Base-by-base conservation (phyloP, 495 filamentous ascomycete genomes). In the Talaromyces ruber region DNA sequence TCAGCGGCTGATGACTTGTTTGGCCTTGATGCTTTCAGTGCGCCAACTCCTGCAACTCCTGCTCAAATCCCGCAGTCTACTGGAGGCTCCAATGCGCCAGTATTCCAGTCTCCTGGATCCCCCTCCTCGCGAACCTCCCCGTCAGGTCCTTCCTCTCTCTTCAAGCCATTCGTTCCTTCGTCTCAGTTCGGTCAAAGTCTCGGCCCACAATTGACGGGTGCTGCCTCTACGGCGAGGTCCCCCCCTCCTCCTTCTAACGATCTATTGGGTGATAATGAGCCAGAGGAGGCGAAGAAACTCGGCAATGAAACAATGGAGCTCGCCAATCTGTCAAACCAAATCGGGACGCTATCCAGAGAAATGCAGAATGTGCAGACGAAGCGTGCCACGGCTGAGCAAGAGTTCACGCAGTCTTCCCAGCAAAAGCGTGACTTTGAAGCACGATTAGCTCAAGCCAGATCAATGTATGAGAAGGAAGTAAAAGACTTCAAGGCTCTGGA, bases 321-420 rank as follows among this genome's bases (percentile, higher is more conserved):
- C n/a, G 94, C 92, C 29, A 98, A 98, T 68, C 74, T 98, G 60
- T 97, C 92, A 6, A 98, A 96, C 71, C 93, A 98, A 71, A 89
- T 98, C 61, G 87, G 91, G 6, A 90, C 86, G 6, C 74, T 98
- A 61, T 86, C 92, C 2, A 94, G 89, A 71, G 92, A 98, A 78
- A 96, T 96, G 83, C 89, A 94, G 71, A 91, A 91, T 62, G 86
- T 96, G 4, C 92, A 95, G 68, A 83, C 78, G 39, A 92, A 96
- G 73, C 85, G 90, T 47, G 80, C 76, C 2, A 84, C 86, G 6
- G 87, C 88, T 2, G 91, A 97, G 71, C 86, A 86, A 58, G 88
- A 93, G 45, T 72, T 98, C 54, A 87, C 84, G 61, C 87, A 91
- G 62, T 85, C 88, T 30, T 89, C 80, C 21, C 81, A 84, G 32